Conservation (phyloP, 805 yeast species). For the Ogataea neopini region DNA sequence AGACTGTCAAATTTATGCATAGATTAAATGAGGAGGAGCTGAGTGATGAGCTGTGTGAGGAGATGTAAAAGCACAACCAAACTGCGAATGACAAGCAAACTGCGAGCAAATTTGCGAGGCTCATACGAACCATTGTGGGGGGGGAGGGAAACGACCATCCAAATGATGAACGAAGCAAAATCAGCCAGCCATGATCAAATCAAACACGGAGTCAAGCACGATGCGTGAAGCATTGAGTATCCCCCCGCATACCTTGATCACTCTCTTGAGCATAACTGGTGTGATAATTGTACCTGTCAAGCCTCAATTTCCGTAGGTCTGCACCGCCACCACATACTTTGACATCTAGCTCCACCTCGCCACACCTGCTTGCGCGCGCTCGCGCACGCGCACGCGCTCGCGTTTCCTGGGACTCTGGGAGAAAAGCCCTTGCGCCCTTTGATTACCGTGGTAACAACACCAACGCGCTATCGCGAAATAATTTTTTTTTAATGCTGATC, state of each 20-base stretch:
- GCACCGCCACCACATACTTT: not conserved
- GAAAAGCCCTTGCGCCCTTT: not conserved
- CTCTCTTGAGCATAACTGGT: too few relatives aligned
- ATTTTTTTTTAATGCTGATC: not conserved
- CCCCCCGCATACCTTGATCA: too few relatives aligned
- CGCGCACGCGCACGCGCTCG: not conserved
- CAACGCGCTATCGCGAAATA: not conserved
- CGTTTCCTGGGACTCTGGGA: not conserved
- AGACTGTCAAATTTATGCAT: slow-evolving; percentile 67
- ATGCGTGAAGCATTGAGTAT: too few relatives aligned
- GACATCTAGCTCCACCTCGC: not conserved
- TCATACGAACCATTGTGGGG: too few relatives aligned
- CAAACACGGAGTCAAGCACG: too few relatives aligned
- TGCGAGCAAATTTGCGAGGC: too few relatives aligned
- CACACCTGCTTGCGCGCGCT: not conserved
- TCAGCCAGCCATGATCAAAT: too few relatives aligned
- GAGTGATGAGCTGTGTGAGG: slow-evolving; percentile 48
- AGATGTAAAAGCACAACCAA: slow-evolving; percentile 26
- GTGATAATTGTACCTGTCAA: too few relatives aligned
- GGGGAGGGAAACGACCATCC: too few relatives aligned
- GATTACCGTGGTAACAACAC: slow-evolving; percentile 5
- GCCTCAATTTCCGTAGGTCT: too few relatives aligned
- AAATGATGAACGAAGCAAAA: too few relatives aligned
- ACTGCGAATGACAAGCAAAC: too few relatives aligned
- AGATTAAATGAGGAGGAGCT: slow-evolving; percentile 57